Evolutionary conservation across 1,139 yeast genomes (phyloP).

Genomic region (Trichomonascaceae sp.): DNA sequence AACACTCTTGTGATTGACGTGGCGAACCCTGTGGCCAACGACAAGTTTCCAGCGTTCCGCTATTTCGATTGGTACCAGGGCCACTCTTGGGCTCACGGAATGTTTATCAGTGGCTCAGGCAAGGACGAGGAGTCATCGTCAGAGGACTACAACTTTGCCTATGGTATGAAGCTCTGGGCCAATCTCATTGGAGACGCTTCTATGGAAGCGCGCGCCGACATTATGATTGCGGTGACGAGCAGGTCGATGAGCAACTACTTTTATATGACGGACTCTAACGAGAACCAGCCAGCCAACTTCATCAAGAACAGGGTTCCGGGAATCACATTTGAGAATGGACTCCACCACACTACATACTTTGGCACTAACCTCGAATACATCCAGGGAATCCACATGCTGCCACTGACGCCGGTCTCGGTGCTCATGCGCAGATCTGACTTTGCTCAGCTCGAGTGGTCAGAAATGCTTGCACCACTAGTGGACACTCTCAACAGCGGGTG

Average conservation of each 20-base stretch:
- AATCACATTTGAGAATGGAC: conserved; percentile 68
- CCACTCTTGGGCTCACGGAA: conserved; percentile 78
- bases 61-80: conserved; percentile 74
- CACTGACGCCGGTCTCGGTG: conserved; percentile 77
- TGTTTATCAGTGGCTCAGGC: conserved; percentile 59
- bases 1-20: conserved; percentile 59
- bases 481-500: conserved; percentile 59
- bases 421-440: conserved; percentile 55
- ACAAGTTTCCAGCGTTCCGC: conserved; percentile 62
- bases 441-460: conserved; percentile 72
- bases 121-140: conserved; percentile 71
- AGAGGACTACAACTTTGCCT: conserved; percentile 70
- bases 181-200: conserved; percentile 49
- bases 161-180: conserved; percentile 79
- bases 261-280: conserved; percentile 43
- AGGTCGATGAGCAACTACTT: conserved; percentile 54
- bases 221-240: conserved; percentile 55
- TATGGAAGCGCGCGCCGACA: conserved; percentile 69
- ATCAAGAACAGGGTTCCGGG: conserved; percentile 62
- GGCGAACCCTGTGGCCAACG: conserved; percentile 55
- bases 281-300: conserved; percentile 43
- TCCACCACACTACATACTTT: conserved; percentile 85
- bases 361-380: conserved; percentile 68
- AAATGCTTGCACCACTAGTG: conserved; percentile 37
- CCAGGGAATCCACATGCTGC: conserved; percentile 93